Percentiles rank a stretch among this genome's conserved stretches.
Conservation (phyloP, 257 asterid species). For the Przewalskia tangutica region DNA sequence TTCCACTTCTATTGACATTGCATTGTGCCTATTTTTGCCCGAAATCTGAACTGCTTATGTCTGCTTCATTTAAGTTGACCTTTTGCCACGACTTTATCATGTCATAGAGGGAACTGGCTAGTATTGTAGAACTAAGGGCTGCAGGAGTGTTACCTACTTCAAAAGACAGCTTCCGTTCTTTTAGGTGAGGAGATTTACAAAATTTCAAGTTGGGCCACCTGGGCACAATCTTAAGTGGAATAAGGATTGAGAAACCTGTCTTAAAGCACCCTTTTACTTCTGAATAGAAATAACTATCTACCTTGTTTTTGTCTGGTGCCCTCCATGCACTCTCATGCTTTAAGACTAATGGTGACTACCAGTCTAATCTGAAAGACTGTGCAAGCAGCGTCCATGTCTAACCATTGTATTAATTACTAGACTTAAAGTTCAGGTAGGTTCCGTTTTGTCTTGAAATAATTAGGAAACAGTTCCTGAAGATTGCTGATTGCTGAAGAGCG, state of each 20-base stretch:
- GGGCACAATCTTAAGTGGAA: neutral
- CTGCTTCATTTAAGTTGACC: neutral
- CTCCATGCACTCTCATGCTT: neutral
- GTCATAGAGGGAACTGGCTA: neutral
- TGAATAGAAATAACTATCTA: neutral
- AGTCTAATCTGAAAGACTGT: neutral
- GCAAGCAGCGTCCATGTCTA: neutral
- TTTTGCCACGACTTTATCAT: neutral
- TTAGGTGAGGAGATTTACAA: neutral
- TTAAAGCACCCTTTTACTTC: neutral
- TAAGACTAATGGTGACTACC: neutral
- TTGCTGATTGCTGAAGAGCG: neutral
- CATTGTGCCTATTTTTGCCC: neutral
- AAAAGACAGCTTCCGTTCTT: neutral
- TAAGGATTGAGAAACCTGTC: neutral
- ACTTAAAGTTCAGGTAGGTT: neutral
- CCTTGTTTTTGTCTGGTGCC: neutral
- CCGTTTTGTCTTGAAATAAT: neutral
- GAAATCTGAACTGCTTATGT: neutral
- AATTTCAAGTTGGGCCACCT: neutral
- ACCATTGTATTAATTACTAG: neutral
- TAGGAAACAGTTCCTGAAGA: neutral
- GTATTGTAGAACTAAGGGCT: neutral
- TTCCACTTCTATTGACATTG: conserved; percentile 1
- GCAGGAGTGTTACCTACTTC: neutral